phyloP scores from a whole-genome alignment of 306 rosid species.

The Sindora glabra region DNA sequence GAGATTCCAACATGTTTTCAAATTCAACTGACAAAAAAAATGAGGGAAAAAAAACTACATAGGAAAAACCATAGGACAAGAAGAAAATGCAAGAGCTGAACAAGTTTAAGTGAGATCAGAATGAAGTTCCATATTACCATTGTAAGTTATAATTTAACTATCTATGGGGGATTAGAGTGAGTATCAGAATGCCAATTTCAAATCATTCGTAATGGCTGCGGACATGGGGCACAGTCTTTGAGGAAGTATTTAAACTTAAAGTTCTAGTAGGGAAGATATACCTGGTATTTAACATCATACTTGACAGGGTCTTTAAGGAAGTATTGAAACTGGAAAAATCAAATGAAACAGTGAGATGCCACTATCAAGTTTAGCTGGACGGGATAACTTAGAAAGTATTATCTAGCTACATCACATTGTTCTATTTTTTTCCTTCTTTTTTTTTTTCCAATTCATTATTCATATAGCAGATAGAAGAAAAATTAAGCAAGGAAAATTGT shows the following conservation, averaged over 20 bases:
- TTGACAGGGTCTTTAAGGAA: constrained; percentile 45
- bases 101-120: too few species aligned
- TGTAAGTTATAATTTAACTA: too few species aligned
- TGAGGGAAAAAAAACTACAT: too few species aligned
- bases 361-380: neutral
- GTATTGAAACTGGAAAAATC: constrained; percentile 35
- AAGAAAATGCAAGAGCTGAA: neutral
- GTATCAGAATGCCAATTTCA: neutral
- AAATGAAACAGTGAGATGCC: constrained; percentile 2
- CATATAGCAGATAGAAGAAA: neutral
- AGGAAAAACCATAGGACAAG: too few species aligned
- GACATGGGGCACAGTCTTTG: too few species aligned
- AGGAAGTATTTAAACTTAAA: neutral
- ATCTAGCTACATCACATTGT: neutral
- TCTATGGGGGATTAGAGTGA: too few species aligned
- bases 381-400: neutral
- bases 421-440: too few species aligned
- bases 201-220: neutral
- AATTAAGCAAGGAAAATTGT: neutral
- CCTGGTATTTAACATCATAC: constrained; percentile 51
- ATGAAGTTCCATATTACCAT: too few species aligned
- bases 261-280: neutral
- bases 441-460: neutral
- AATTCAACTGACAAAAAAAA: too few species aligned
- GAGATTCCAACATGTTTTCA: too few species aligned